Conservation (phyloP, 768 basidiomycete species). For the Cubamyces lactineus region DNA sequence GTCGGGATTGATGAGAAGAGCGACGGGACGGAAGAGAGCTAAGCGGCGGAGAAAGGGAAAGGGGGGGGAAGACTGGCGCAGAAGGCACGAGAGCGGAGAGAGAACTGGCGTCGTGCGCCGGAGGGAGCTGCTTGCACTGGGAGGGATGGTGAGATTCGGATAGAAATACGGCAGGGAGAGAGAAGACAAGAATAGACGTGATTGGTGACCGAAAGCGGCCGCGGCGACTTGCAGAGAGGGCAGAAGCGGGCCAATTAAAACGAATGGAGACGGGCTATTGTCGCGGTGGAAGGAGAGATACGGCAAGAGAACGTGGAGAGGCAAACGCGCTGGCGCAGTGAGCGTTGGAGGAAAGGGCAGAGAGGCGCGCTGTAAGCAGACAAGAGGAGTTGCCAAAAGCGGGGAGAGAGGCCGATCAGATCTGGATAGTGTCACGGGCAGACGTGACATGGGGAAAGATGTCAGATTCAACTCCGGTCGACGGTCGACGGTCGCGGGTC, state of each 20-base stretch:
- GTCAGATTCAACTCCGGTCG: conserved; percentile 10
- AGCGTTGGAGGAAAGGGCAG: background rate
- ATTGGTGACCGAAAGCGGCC: conserved; percentile 15
- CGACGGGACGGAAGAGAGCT: background rate
- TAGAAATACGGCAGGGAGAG: background rate
- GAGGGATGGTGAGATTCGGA: conserved; percentile 12
- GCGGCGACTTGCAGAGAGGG: conserved; percentile 21
- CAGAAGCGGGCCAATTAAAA: background rate
- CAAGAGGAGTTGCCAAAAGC: background rate
- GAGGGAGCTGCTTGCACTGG: background rate
- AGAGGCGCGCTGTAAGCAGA: background rate
- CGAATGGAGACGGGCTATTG: background rate
- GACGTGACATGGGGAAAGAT: conserved; percentile 7
- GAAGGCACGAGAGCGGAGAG: conserved; percentile 8
- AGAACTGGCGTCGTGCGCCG: conserved; percentile 1
- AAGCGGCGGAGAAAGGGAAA: conserved; percentile 14
- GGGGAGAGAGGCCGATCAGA: conserved; percentile 12
- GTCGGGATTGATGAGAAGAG: conserved; percentile 8
- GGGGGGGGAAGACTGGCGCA: background rate
- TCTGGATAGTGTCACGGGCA: background rate
- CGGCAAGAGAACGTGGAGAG: background rate
- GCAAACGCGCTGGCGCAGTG: background rate
- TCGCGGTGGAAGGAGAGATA: background rate
- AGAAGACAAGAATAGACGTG: conserved; percentile 21
- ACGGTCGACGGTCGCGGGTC: background rate